Evolutionary conservation across 192 early-diverging fungal species (phyloP), one percentile per base, ranked within the genome.

Genomic region (Coemansia sp.): DNA sequence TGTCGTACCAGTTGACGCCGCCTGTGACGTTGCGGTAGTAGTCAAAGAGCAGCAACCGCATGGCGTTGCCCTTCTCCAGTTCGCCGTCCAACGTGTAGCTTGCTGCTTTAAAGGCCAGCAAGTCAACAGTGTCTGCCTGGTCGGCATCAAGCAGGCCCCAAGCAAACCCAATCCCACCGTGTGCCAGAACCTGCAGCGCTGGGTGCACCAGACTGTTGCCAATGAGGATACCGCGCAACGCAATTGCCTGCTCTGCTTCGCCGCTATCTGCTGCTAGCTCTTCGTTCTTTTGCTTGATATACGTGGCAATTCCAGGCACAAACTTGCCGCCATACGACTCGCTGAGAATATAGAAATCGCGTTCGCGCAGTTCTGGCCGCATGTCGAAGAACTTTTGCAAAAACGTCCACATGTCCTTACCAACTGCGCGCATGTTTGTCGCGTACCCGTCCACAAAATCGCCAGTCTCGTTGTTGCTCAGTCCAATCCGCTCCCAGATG

Each of bases 1-100:
- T 71, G 62, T 94, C 92, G 62, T 94, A 94, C 75, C 67, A 84
- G 69, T 94, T 94, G 31, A 93, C 64, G 8, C 78, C 78, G 20
- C 90, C 91, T 0, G 89, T 88, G 40, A 78, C 76, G 37, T 91
- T 87, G 50, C 73, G 75, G 64, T 88, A 88, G 19, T 81, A 71
- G 14, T 86, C 85, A 78, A 92, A 94, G 15, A 93, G 40, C 4
- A 66, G 38, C 12, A 83, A 44, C 1, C 92, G 83, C 7, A 64
- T 51, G 5, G 59, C 51, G 31, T 71, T 81, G 0, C 87, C 88
- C 4, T 58, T 53, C 47, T 75, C 64, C 71, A 87, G 88, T 0
- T 88, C 62, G 25, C 72, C 68, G 53, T 53, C 62, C 40, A 77
- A 47, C 21, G 72, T 57, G 31, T 69, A 61, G 66, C 74, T 72